These are phyloP conservation scores for Ophiostoma novo-ulmi DNA, from an alignment of 2,329 filamentous ascomycete species.

Conservation along the genomic window DNA sequence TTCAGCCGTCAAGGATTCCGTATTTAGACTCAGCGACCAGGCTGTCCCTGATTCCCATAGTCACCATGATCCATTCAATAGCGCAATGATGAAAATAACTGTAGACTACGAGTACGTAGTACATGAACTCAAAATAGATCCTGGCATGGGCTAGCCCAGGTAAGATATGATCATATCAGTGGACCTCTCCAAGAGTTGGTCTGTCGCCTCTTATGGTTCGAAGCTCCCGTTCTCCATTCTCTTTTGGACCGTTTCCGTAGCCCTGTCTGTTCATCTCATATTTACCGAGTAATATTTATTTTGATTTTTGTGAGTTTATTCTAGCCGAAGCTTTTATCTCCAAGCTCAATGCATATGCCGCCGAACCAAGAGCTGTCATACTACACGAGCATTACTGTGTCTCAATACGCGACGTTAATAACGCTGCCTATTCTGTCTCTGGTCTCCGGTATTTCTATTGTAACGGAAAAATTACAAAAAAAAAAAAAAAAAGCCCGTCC, in stretches of 20 bases:
- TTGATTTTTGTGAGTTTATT: background rate
- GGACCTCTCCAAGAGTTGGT: background rate
- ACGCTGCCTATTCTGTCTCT: background rate
- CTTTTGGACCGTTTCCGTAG: background rate
- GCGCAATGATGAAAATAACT: background rate
- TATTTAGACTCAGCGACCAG: background rate
- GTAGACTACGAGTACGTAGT: no score
- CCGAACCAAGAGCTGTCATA: background rate
- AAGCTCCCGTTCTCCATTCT: background rate
- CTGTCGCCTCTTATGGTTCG: background rate
- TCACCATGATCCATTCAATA: background rate
- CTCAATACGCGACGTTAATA: background rate
- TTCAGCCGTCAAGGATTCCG: background rate
- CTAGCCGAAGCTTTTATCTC: background rate
- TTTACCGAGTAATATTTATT: background rate
- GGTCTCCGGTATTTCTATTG: background rate
- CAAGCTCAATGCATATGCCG: background rate
- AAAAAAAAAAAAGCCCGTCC: no score
- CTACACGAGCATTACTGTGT: background rate
- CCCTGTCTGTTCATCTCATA: background rate
- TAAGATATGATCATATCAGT: background rate
- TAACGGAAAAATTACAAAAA: background rate
- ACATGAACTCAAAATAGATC: conserved; percentile 2
- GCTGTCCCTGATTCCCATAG: conserved; percentile 6
- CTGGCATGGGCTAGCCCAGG: background rate